Conservation (phyloP, 805 yeast genomes). For the Priceomyces fermenticarens region DNA sequence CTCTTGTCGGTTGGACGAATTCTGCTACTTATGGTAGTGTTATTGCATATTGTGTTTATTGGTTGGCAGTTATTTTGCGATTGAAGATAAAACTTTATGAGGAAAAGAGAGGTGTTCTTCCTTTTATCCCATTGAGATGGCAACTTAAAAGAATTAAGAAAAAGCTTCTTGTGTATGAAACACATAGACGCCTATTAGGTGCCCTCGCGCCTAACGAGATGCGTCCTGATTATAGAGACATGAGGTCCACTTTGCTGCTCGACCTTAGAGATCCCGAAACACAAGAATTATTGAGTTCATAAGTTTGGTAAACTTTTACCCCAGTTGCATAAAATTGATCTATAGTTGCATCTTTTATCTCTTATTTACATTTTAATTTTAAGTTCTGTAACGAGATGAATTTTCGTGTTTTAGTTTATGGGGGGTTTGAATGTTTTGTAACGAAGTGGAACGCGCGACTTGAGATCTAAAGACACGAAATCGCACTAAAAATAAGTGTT, state of each 20-base stretch:
- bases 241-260: slow-evolving; percentile 2
- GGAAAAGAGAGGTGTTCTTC: slow-evolving; percentile 57
- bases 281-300: slow-evolving; percentile 7
- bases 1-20: slow-evolving; percentile 91
- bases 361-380: too few relatives aligned
- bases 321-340: not conserved
- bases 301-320: not conserved
- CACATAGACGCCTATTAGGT: not conserved
- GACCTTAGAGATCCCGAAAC: slow-evolving; percentile 9
- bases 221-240: slow-evolving; percentile 2
- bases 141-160: slow-evolving; percentile 56
- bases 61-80: slow-evolving; percentile 52
- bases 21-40: slow-evolving; percentile 91
- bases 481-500: not conserved
- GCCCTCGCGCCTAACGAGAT: not conserved
- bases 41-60: slow-evolving; percentile 64
- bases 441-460: slow-evolving; percentile 1
- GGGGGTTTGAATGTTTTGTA: too few relatives aligned
- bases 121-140: slow-evolving; percentile 57
- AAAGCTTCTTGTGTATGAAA: slow-evolving; percentile 22
- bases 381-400: too few relatives aligned
- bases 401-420: too few relatives aligned
- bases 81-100: slow-evolving; percentile 45
- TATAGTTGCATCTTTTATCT: too few relatives aligned
- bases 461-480: slow-evolving; percentile 1